Evolutionary conservation across 1,139 yeast genomes (phyloP).

Genomic region (Yamadazyma membranifaciens): DNA sequence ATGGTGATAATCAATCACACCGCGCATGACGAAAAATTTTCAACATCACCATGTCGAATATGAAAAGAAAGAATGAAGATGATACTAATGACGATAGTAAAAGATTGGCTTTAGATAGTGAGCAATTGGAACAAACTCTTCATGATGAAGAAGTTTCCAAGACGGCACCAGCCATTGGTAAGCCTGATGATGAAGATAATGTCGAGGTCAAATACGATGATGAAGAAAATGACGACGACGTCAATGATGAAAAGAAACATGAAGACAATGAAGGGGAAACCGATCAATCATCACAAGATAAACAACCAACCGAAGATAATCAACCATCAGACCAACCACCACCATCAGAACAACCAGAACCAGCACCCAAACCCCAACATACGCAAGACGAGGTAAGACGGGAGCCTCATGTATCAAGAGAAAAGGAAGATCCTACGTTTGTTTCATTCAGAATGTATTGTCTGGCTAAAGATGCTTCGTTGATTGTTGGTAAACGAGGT

Average conservation of each 20-base stretch:
- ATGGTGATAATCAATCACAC: too few species aligned
- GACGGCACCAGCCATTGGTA: slow-evolving; percentile 38
- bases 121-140: slow-evolving; percentile 32
- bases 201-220: slow-evolving; percentile 4
- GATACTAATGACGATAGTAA: slow-evolving; percentile 41
- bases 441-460: slow-evolving; percentile 73
- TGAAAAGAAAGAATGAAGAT: slow-evolving; percentile 71
- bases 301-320: too few species aligned
- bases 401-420: slow-evolving; percentile 14
- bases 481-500: slow-evolving; percentile 77
- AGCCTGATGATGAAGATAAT: slow-evolving; percentile 7
- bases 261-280: slow-evolving; percentile 14
- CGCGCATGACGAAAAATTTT: slow-evolving; percentile 7
- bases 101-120: slow-evolving; percentile 71
- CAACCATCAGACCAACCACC: too few species aligned
- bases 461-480: slow-evolving; percentile 73
- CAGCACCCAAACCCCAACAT: too few species aligned
- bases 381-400: not conserved
- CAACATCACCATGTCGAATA: slow-evolving; percentile 16
- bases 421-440: slow-evolving; percentile 52
- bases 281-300: not conserved
- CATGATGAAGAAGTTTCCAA: slow-evolving; percentile 40
- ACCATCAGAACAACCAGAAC: too few species aligned
- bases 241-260: slow-evolving; percentile 9
- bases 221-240: slow-evolving; percentile 9